Evolutionary conservation across 148 eudicot genomes (phyloP).

Genomic region (Chenopodium quinoa): DNA sequence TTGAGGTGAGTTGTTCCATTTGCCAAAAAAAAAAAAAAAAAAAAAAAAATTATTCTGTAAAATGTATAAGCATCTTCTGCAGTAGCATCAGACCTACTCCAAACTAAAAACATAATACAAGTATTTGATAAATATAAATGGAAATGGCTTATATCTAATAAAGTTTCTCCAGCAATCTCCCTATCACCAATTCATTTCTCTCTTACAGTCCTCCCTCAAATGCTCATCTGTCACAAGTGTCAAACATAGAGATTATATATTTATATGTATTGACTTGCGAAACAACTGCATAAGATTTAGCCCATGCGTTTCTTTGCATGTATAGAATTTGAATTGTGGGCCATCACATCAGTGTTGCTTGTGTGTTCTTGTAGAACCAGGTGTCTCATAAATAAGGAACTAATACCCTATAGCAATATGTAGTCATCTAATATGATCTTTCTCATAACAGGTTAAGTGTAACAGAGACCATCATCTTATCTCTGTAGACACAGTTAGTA

Average conservation of each 20-base stretch:
- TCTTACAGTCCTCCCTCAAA: not conserved
- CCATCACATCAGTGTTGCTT: not conserved
- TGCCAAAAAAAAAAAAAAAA: no score
- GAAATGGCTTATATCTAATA: not conserved
- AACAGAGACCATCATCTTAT: not conserved
- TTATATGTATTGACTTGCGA: not conserved
- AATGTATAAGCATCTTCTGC: no score
- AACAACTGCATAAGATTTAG: not conserved
- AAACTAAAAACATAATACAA: no score
- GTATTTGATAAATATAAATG: no score
- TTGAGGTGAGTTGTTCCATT: no score
- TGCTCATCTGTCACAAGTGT: not conserved
- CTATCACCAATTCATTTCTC: not conserved
- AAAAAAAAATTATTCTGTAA: no score
- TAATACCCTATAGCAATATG: no score
- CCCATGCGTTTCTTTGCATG: not conserved
- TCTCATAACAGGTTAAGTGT: no score
- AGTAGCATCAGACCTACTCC: no score
- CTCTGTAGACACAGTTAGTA: not conserved
- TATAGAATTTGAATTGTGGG: not conserved
- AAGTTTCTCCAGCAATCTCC: not conserved
- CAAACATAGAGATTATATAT: not conserved
- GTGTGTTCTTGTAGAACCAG: not conserved
- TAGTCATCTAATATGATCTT: no score
- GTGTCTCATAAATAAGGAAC: no score